Evolutionary conservation across 768 basidiomycete species (phyloP).

Genomic region (Leccinellum luteum): DNA sequence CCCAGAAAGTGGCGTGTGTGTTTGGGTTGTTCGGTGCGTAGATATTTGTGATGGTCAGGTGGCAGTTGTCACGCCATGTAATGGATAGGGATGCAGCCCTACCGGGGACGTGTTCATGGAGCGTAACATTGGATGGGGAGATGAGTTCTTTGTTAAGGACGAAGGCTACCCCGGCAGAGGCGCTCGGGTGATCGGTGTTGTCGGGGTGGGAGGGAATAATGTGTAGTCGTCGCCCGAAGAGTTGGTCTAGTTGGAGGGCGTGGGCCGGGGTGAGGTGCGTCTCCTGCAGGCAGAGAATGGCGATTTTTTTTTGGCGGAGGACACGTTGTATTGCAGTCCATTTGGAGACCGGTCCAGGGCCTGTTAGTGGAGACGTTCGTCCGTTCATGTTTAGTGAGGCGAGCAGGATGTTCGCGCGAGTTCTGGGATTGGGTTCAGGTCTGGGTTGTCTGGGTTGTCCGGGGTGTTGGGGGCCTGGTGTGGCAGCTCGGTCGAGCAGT

Average conservation of each 20-base stretch:
- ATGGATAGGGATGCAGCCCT: neutral
- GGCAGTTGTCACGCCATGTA: neutral
- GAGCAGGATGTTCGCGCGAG: neutral
- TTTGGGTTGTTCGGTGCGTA: conserved; percentile 35
- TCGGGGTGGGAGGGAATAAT: neutral
- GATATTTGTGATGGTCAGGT: conserved; percentile 30
- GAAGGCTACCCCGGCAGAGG: neutral
- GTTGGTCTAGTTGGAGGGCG: neutral
- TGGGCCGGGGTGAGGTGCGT: neutral
- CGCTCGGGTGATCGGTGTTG: neutral
- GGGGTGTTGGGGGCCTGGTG: neutral
- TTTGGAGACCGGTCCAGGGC: neutral
- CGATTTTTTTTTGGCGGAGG: neutral
- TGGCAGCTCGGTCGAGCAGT: neutral
- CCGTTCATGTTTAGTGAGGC: neutral
- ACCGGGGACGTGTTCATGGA: neutral
- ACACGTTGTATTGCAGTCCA: too few relatives aligned
- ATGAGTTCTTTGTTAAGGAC: neutral
- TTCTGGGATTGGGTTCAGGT: neutral
- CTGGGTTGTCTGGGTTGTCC: too few relatives aligned
- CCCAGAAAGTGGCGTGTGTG: conserved; percentile 33
- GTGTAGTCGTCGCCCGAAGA: neutral
- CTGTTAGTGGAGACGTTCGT: neutral
- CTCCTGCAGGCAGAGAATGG: neutral
- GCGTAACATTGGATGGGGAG: neutral